Conservation (phyloP, 768 basidiomycete genomes). For the Rhodocollybia butyracea region DNA sequence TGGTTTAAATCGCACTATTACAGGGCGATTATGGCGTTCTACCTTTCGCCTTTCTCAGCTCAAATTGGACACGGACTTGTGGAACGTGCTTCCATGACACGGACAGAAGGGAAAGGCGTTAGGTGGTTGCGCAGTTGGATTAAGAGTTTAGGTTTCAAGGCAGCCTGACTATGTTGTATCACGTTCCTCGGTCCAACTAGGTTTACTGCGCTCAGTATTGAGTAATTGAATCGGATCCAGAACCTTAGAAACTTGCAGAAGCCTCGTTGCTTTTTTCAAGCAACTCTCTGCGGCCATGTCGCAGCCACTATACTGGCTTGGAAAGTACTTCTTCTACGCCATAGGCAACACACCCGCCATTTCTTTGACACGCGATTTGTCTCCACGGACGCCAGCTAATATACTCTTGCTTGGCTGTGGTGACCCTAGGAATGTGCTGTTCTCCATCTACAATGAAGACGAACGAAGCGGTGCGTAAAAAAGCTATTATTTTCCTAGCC, state of each 20-base stretch:
- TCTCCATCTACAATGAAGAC: constrained; percentile 31
- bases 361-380: constrained; percentile 36
- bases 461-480: constrained; percentile 14
- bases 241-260: no score
- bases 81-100: background rate
- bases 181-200: no score
- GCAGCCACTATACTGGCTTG: constrained; percentile 33
- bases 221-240: no score
- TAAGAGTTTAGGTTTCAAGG: background rate
- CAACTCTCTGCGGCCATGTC: constrained; percentile 30
- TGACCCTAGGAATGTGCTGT: constrained; percentile 44
- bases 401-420: constrained; percentile 46
- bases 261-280: background rate
- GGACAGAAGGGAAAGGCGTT: constrained; percentile 1
- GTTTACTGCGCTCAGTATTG: no score
- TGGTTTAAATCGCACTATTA: background rate
- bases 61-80: background rate
- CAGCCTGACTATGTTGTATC: no score
- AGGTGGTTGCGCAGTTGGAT: background rate
- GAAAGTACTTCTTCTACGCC: constrained; percentile 43
- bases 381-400: constrained; percentile 36
- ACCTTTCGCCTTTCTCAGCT: constrained; percentile 5
- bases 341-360: constrained; percentile 49
- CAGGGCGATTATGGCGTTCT: background rate
- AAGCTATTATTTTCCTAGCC: background rate